Evolutionary conservation across 2,329 filamentous ascomycete species (phyloP), one percentile per base, ranked within the genome.

Genomic region (Apiospora phragmitis): DNA sequence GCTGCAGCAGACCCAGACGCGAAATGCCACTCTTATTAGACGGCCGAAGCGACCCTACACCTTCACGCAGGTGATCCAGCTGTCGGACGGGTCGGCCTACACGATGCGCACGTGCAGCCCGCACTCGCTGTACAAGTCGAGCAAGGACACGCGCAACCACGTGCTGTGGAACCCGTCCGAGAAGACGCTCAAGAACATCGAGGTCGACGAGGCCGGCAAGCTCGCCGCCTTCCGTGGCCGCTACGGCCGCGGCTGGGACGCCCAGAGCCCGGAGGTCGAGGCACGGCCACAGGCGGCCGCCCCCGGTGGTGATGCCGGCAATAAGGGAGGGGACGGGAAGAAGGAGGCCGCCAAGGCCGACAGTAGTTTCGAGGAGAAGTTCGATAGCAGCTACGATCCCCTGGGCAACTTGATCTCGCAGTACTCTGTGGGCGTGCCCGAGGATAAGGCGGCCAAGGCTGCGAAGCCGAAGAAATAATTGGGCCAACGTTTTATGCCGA

Each of bases 1-100:
- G 6, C 72, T 77, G 72, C 77, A 80, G 59, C 74, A 75, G 81
- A 83, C 82, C 67, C 92, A 95, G 84, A 86, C 90, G 79, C 92
- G 94, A 72, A 90, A 94, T 80, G 96, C 96, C 68, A 94, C 93
- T 32, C 92, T 97, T 73, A 89, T 98, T 79, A 89, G 88, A 73
- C 94, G 96, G 21, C 94, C 94, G n/a, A 93, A 94, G 79, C 90
- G 95, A 7, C 95, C 96, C 55, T 98, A 98, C 87, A 94, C 92
- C 75, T 98, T 98, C 87, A 98, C 95, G n/a, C 96, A 99, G 84
- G 89, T 99, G 72, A 87, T 99, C 75, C 95, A 94, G 69, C 92
- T 98, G 74, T 94, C 92, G 51, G 96, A 99, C 85, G 96, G 96
- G 76, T 93, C 90, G 78, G 93, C 95, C 72, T 98, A 90, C 83